These are phyloP conservation scores for Colletotrichum liaoningense DNA, from an alignment of 2,329 filamentous ascomycete genomes.

Conservation along the genomic window DNA sequence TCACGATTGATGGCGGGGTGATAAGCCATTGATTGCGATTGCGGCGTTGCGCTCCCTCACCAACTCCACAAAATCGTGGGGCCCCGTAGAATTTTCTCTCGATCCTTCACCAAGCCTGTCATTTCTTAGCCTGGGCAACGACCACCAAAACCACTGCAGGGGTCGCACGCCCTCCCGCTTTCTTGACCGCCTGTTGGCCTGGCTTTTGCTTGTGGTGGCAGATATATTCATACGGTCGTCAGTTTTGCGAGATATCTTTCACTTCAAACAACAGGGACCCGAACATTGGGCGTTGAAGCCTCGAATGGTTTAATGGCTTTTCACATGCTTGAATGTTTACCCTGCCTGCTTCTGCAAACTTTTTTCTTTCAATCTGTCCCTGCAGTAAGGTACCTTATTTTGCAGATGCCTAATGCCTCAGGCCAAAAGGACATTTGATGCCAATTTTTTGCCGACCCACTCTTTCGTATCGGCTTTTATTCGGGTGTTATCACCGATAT, in stretches of 20 bases:
- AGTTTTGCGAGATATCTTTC: too few relatives aligned
- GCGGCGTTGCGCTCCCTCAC: slow-evolving; percentile 1
- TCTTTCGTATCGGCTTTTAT: background rate
- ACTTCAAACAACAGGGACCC: background rate
- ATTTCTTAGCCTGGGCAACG: slow-evolving; percentile 16
- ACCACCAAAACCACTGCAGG: slow-evolving; percentile 14
- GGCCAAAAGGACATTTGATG: background rate
- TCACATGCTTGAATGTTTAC: background rate
- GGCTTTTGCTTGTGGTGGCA: background rate
- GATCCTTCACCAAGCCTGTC: slow-evolving; percentile 1
- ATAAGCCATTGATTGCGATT: slow-evolving; percentile 14
- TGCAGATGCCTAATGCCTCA: background rate
- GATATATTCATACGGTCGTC: background rate
- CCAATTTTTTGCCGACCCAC: background rate
- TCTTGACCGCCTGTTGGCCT: slow-evolving; percentile 7
- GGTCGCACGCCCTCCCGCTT: slow-evolving; percentile 27
- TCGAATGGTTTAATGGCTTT: background rate
- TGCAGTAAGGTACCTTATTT: background rate
- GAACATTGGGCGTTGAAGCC: background rate
- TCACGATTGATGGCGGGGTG: slow-evolving; percentile 1
- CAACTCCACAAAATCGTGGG: slow-evolving; percentile 33
- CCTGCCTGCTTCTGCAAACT: too few relatives aligned
- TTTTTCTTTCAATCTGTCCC: background rate
- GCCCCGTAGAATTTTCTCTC: slow-evolving; percentile 29
- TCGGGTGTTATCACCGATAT: background rate